Evolutionary conservation across 306 rosid genomes (phyloP).

Genomic region (Castanea mollissima): DNA sequence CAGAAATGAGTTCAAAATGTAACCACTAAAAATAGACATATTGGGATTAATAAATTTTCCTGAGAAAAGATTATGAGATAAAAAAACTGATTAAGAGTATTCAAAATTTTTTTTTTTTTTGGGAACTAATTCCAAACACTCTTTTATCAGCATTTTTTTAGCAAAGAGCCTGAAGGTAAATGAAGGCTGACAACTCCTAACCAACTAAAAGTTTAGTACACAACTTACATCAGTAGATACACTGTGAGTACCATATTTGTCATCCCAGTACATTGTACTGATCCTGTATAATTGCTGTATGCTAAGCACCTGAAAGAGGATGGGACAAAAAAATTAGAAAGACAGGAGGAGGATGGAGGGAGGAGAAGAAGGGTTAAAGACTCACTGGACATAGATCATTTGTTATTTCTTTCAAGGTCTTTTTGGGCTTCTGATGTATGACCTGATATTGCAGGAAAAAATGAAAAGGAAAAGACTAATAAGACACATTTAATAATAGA

Average conservation of each 20-base stretch:
- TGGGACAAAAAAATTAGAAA: constrained; percentile 15
- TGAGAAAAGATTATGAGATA: too few species aligned
- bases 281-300: constrained; percentile 96
- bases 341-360: background rate
- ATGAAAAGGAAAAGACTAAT: constrained; percentile 18
- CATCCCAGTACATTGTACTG: constrained; percentile 99
- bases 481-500: background rate
- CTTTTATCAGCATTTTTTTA: too few species aligned
- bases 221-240: constrained; percentile 81
- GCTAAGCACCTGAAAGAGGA: constrained; percentile 74
- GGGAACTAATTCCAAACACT: too few species aligned
- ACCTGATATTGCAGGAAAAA: constrained; percentile 47
- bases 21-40: too few species aligned
- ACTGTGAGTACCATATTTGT: constrained; percentile 96
- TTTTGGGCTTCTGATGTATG: constrained; percentile 97
- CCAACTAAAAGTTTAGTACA: too few species aligned
- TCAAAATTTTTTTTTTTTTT: too few species aligned
- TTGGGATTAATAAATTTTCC: too few species aligned
- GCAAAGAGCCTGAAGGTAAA: too few species aligned
- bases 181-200: too few species aligned
- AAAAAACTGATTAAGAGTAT: too few species aligned
- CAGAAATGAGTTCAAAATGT: too few species aligned
- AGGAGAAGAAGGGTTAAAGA: constrained; percentile 26
- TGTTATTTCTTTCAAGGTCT: constrained; percentile 88
- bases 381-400: constrained; percentile 98